Evolutionary conservation across 805 yeast genomes (phyloP), one percentile per base, ranked within the genome.

Genomic region (Hagleromyces aurorensis): DNA sequence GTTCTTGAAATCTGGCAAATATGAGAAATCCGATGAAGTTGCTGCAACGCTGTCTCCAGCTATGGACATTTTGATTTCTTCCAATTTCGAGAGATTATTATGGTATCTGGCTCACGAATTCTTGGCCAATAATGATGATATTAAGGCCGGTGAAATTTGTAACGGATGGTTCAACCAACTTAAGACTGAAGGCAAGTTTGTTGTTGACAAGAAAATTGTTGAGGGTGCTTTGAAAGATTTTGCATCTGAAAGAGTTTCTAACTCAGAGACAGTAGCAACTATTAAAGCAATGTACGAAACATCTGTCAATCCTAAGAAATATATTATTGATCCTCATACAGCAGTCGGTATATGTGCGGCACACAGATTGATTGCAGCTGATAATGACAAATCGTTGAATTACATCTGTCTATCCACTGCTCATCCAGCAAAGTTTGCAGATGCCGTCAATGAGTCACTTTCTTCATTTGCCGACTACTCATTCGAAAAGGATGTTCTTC

Each of bases 381-480:
- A 69, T 39, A 49, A 55, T 16, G 69, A 64, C 25, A 36, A 57
- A 13, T 52, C 63, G 16, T 59, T 67, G 21, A 64, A 71, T 33
- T 70, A 69, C 43, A 69, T 91, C 25, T 81, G 95, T 4, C 71
- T 91, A 35, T 81, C 96, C 7, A 91, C 99, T 27, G 99, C 99
- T 6, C 99, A 91, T 57, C 99, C 99, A 23, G 99, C 98, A 37
- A 91, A 91, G 62, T 91, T 91, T 52, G 83, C 95, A 15, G 96
- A 85, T 40, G 98, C 95, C 29, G 99, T 91, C 15, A 79, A 87
- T 57, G 63, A 70, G 46, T 85, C 97, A 3, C 67, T 91, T 42
- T 53, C 60, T 25, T 68, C 67, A 1, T 68, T 75, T 38, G 72
- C 68, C 8, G 86, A 74, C 13, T 91, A 91, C 62, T 74, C 86